Percentiles rank a stretch among this genome's conserved stretches.
Conservation (phyloP, 179 eudicot species). For the Nepenthes alata region DNA sequence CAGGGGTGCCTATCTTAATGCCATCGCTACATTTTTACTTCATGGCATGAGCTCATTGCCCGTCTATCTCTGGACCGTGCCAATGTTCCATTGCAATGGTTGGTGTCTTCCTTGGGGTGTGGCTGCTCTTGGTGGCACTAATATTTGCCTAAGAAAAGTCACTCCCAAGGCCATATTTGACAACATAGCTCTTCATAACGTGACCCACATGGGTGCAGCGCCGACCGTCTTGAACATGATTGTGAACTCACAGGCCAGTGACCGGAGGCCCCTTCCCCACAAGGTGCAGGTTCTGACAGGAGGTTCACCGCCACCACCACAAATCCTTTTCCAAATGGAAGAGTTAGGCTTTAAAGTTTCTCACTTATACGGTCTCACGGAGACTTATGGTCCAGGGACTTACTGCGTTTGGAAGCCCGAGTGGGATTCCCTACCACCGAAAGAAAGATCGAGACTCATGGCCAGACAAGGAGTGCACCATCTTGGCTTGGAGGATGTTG, state of each 20-base stretch:
- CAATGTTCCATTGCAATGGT: constrained; percentile 61
- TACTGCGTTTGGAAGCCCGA: constrained; percentile 37
- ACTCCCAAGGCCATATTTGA: constrained; percentile 39
- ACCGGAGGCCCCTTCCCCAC: constrained; percentile 19
- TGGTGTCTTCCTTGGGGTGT: constrained; percentile 73
- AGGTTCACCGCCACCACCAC: constrained; percentile 39
- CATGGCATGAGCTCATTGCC: constrained; percentile 43
- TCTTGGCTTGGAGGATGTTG: constrained; percentile 25
- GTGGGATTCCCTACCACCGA: constrained; percentile 24
- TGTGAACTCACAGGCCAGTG: constrained; percentile 17
- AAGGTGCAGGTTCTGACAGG: constrained; percentile 29
- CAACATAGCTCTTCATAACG: constrained; percentile 34
- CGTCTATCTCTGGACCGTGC: constrained; percentile 58
- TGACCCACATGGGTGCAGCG: constrained; percentile 57
- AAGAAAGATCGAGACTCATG: constrained; percentile 20
- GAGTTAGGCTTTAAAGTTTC: constrained; percentile 25
- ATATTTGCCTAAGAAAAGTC: constrained; percentile 43
- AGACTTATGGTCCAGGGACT: constrained; percentile 31
- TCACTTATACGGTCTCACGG: constrained; percentile 34
- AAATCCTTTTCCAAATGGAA: constrained; percentile 31
- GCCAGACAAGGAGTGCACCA: constrained; percentile 32
- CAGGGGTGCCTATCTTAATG: constrained; percentile 51
- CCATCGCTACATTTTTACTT: constrained; percentile 38
- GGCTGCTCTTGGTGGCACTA: constrained; percentile 54
- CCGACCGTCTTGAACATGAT: constrained; percentile 59